Base-by-base conservation (phyloP, 2,329 filamentous ascomycete species). In the Grosmannia serpens region DNA sequence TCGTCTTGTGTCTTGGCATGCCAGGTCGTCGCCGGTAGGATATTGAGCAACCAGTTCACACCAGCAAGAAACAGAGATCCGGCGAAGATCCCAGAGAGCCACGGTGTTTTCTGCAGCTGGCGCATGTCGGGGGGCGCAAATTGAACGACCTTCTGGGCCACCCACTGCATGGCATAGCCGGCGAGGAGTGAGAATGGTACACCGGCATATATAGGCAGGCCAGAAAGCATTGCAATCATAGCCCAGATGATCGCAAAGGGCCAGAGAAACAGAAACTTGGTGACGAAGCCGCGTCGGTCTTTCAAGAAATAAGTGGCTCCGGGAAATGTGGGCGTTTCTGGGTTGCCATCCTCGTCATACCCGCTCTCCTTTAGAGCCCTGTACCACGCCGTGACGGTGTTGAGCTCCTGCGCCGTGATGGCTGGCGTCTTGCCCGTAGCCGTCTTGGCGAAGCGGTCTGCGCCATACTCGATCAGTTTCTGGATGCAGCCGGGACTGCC, bases 401-500 rank as follows among this genome's bases (percentile, higher is more conserved):
- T 95, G 78, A 99, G 91, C 70, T 97, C 94, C 65, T 84, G 80
- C 1, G 94, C 92, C 10, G 91, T 95, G 57, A 86, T 81, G 0
- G 86, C 82, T 0, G 94, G 94, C 9, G 91, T 94, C 78, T 99
- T 97, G 62, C 92, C 92, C 53, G 90, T 88, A 57, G 84, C 81
- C 31, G 91, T 96, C 73, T 91, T 87, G 44, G 88, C 90, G 69
- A 95, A 97, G 52, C 94, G 83, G 73, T 99, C 94, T 29, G 91
- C 86, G 53, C 94, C 95, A 70, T 96, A 96, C 75, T 99, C 94
- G 65, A 99, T 82, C 51, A 99, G 78, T 73, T 96, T 97, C 69
- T 95, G 85, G 62, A 99, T 88, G 70, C 91, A 96, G 13, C 85
- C 85, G 61, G 89, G 83, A 54, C 87, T 94, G 15, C 95, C 94